Percentiles rank a stretch among this genome's conserved stretches.
Conservation (phyloP, 148 eudicot species). For the Spergularia marina region DNA sequence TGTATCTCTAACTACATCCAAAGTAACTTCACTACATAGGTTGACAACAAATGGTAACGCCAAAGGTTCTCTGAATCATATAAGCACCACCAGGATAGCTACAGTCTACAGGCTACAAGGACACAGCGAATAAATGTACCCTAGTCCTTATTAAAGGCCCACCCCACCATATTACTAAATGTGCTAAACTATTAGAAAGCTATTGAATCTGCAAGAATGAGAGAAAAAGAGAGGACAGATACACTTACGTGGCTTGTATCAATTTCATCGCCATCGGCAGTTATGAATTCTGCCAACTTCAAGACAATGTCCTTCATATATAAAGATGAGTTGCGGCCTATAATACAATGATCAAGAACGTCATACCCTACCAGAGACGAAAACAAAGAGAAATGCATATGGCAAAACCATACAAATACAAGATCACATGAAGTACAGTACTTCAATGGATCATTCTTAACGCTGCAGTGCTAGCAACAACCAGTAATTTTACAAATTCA, state of each 20-base stretch:
- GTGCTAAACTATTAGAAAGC: neutral
- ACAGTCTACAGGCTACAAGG: neutral
- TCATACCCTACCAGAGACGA: neutral
- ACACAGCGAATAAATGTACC: too few relatives aligned
- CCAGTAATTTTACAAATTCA: neutral
- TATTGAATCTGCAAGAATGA: neutral
- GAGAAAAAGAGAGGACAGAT: neutral
- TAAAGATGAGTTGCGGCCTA: constrained; percentile 49
- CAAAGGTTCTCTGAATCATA: neutral
- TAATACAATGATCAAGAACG: constrained; percentile 18
- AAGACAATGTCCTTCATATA: constrained; percentile 54
- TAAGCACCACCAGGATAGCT: neutral
- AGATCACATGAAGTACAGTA: neutral
- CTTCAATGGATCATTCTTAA: neutral
- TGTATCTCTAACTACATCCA: neutral
- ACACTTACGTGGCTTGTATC: constrained; percentile 54
- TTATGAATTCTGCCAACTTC: constrained; percentile 55
- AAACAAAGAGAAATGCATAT: neutral
- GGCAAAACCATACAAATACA: neutral
- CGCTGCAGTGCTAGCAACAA: neutral
- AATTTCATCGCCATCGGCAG: constrained; percentile 35
- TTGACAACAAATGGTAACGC: neutral
- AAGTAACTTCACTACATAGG: neutral
- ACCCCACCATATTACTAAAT: neutral
- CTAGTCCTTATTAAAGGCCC: too few relatives aligned